Evolutionary conservation across 108 stramenopile genomes (phyloP), one percentile per base, ranked within the genome.

Genomic region (Fragilaria radians): DNA sequence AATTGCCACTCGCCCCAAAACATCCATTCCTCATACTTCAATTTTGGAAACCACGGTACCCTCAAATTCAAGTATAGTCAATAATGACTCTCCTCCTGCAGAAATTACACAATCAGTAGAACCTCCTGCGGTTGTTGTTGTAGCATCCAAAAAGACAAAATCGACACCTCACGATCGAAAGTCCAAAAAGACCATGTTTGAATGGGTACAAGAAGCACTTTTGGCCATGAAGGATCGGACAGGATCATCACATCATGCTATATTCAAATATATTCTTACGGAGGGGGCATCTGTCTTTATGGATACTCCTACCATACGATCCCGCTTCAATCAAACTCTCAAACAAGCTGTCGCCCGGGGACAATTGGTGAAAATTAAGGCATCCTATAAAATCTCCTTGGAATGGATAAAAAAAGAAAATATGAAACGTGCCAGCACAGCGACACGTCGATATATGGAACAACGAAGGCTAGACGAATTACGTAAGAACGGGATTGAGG

Each of bases 181-280:
- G 17, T 19, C 1, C 2, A 3, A 1, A 3, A 57, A 45, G 30
- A 73, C 85, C 14, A 88, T 86, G 72, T 57, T 82, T 24, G 63
- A 77, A 26, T 62, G 88, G 62, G 66, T 80, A 4, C 80, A 82
- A 24, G 74, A 86, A 26, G 86, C 86, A 22, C 88, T 91, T 59
- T 70, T 78, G 1, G 59, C 71, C 17, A 32, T 91, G 49, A 86
- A 83, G 50, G 90, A 87, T 63, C 77, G 90, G 19, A 81, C 83
- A 33, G 90, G 90, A 11, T 80, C 78, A 36, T 80, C 79, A 28
- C 54, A 71, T 32, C 55, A 69, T 49, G 86, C 90, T 18, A 85
- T 91, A 50, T 54, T 59, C 24, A 91, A 91, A 62, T 91, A 73
- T 67, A 74, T 91, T 42, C 48, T 82, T n/a, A n/a, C n/a, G 47